Conservation (phyloP, 2,329 filamentous ascomycete genomes). For the Ophiosphaerella herpotricha region DNA sequence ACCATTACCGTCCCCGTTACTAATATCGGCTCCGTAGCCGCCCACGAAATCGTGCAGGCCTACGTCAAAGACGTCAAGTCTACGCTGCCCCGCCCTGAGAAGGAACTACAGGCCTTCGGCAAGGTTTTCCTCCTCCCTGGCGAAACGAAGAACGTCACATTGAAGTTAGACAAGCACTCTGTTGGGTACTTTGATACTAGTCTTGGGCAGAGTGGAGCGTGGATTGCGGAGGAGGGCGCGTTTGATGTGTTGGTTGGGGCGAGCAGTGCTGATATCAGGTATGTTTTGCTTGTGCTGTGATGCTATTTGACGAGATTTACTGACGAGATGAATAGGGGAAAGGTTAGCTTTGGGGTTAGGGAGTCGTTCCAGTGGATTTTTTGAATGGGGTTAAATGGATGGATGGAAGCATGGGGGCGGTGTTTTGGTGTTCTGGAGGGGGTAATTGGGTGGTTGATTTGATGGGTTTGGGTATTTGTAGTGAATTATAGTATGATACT, state of each 20-base stretch:
- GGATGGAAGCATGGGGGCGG: neutral
- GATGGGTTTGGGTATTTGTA: too few species aligned
- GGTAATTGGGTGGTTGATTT: neutral
- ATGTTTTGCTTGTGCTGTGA: constrained; percentile 27
- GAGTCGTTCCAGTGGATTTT: constrained; percentile 71
- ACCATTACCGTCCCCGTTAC: constrained; percentile 57
- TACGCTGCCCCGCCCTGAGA: constrained; percentile 67
- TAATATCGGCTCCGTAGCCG: constrained; percentile 62
- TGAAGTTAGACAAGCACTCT: constrained; percentile 52
- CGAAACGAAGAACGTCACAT: constrained; percentile 39
- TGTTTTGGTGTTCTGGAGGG: neutral
- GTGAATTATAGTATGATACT: too few species aligned
- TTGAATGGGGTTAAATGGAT: constrained; percentile 29
- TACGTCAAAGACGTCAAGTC: constrained; percentile 69
- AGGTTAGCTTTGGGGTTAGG: constrained; percentile 61
- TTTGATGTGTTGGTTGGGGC: constrained; percentile 67
- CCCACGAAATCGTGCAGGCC: constrained; percentile 69
- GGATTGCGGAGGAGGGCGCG: constrained; percentile 68
- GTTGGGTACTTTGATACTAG: constrained; percentile 66
- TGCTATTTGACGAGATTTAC: neutral
- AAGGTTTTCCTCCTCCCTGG: constrained; percentile 45
- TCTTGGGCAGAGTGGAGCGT: constrained; percentile 52
- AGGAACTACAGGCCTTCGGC: constrained; percentile 72
- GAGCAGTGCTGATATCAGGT: constrained; percentile 67
- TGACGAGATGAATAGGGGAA: constrained; percentile 47